Evolutionary conservation across 2,329 filamentous ascomycete genomes (phyloP).

Genomic region (Waltergamsia citrina): DNA sequence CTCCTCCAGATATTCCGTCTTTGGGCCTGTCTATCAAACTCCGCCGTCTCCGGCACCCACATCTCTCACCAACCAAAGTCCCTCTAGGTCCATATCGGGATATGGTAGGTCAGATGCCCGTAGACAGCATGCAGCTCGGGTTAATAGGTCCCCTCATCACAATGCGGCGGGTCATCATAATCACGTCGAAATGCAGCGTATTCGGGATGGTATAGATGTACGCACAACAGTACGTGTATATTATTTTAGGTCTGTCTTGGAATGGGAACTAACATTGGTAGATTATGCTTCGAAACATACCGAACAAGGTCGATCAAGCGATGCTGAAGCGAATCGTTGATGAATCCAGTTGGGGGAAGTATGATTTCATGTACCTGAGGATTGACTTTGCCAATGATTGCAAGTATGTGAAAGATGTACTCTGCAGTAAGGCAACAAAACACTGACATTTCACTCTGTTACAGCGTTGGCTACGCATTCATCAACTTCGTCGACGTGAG

Average conservation of each 20-base stretch:
- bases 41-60: constrained; percentile 23
- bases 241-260: not conserved
- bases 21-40: constrained; percentile 18
- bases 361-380: constrained; percentile 91
- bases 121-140: constrained; percentile 38
- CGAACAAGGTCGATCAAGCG: constrained; percentile 74
- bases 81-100: constrained; percentile 23
- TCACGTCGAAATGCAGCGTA: constrained; percentile 50
- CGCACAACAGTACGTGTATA: constrained; percentile 56
- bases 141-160: constrained; percentile 35
- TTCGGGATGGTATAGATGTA: constrained; percentile 59
- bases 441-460: constrained; percentile 4
- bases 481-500: constrained; percentile 84
- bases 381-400: constrained; percentile 81
- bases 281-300: constrained; percentile 94
- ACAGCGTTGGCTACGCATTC: constrained; percentile 90
- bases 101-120: constrained; percentile 28
- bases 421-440: not conserved
- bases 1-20: constrained; percentile 18
- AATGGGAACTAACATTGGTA: constrained; percentile 20
- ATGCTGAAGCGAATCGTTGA: constrained; percentile 76
- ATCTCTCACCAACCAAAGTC: constrained; percentile 25
- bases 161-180: constrained; percentile 46
- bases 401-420: constrained; percentile 51
- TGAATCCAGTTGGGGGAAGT: constrained; percentile 67